phyloP scores from a whole-genome alignment of 1,139 yeast species.

The Candida gigantensis region DNA sequence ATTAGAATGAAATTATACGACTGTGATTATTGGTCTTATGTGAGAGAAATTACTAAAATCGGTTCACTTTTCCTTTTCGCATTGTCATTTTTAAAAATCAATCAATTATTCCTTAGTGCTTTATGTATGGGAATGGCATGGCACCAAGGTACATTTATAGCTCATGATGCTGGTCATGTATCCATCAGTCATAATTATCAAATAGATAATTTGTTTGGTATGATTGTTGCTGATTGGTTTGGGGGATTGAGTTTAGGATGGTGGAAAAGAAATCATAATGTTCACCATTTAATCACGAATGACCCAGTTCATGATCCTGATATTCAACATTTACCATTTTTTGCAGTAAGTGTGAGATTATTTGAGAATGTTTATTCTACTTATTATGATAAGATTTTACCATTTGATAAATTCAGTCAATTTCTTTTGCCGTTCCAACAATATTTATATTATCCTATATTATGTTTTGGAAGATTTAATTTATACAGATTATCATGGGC shows the following conservation, averaged over 20 bases:
- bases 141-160: constrained; percentile 89
- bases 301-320: constrained; percentile 95
- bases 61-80: constrained; percentile 52
- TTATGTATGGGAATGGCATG: constrained; percentile 71
- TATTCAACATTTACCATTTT: constrained; percentile 89
- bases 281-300: constrained; percentile 83
- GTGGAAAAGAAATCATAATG: constrained; percentile 95
- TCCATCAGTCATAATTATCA: constrained; percentile 80
- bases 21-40: constrained; percentile 71
- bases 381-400: constrained; percentile 65
- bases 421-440: constrained; percentile 63
- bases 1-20: constrained; percentile 62
- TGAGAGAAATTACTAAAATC: constrained; percentile 65
- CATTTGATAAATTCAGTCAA: constrained; percentile 69
- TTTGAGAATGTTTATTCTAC: constrained; percentile 74
- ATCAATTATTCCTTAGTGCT: constrained; percentile 59
- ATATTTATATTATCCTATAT: constrained; percentile 72
- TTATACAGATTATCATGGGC: constrained; percentile 80
- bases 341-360: constrained; percentile 76
- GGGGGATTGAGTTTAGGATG: constrained; percentile 93
- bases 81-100: constrained; percentile 47
- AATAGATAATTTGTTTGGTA: constrained; percentile 74
- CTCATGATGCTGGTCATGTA: constrained; percentile 88
- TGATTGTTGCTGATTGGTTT: constrained; percentile 69
- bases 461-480: constrained; percentile 84